Evolutionary conservation across 1,284 basidiomycete genomes (phyloP), one percentile per base, ranked within the genome.

Genomic region (Marasmius oreades): DNA sequence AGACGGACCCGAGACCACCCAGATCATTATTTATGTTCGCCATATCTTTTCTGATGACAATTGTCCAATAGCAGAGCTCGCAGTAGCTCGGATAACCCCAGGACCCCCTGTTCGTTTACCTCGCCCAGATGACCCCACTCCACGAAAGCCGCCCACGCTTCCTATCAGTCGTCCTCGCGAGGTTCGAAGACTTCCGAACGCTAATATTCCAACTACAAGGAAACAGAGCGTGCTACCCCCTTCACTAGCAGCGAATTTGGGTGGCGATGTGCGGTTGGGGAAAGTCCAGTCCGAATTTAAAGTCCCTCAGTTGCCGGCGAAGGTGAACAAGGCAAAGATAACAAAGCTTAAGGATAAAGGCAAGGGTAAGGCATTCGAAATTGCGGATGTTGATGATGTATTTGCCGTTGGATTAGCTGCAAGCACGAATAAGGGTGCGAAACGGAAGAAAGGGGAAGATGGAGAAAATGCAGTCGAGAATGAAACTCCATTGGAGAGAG

Each of bases 51-150:
- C 53, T 43, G 24, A 50, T n/a, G 33, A 53, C 20, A 45, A 56
- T 22, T 44, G 59, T 58, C 20, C 57, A 56, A 18, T 52, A 34
- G 50, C 28, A 55, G 62, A 59, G 52, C 70, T 90, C 42, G 66
- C 75, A 18, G 88, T 85, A 5, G 85, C 83, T 0, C 80, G 85
- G 22, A 76, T 90, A 56, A 72, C 77, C 7, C 70, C 77, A 23
- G 73, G 70, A 0, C 75, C 73, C 8, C 74, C 76, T 14, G 50
- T 59, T 23, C 78, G 82, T 18, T 66, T 76, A 1, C 88, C 88
- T 2, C 77, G 89, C 28, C 88, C 89, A 0, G 88, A 91, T 61
- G 89, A 91, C 59, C 88, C 86, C 0, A 88, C 83, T 1, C 88
- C 88, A 7, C 85, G 89, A 18, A 75, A 78, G 42, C 85, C 86